phyloP scores from a whole-genome alignment of 768 basidiomycete genomes.

The Pulveroboletus sp. region DNA sequence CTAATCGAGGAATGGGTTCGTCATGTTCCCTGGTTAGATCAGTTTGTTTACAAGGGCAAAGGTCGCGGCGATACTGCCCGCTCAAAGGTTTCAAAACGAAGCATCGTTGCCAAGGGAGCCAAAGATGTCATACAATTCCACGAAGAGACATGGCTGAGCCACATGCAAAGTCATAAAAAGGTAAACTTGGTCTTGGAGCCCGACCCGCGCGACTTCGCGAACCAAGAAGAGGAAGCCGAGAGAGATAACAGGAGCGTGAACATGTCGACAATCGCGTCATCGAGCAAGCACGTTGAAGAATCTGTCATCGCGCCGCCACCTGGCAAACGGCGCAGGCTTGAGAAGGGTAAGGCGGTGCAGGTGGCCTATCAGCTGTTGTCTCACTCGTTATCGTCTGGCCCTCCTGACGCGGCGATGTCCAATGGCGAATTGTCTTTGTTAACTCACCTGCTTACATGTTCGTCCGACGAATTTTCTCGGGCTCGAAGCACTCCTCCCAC shows the following conservation, averaged over 20 bases:
- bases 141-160: constrained; percentile 52
- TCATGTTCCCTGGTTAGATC: constrained; percentile 71
- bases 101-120: constrained; percentile 60
- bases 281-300: background rate
- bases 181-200: constrained; percentile 37
- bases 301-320: constrained; percentile 5
- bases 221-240: constrained; percentile 31
- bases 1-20: constrained; percentile 53
- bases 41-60: constrained; percentile 40
- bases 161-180: constrained; percentile 31
- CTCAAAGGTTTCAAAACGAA: constrained; percentile 58
- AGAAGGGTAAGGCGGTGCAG: constrained; percentile 30
- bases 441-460: constrained; percentile 51
- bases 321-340: constrained; percentile 31
- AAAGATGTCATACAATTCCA: constrained; percentile 68
- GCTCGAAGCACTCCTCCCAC: constrained; percentile 39
- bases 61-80: constrained; percentile 38
- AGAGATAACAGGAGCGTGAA: constrained; percentile 16
- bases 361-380: constrained; percentile 54
- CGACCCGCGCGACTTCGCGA: constrained; percentile 28
- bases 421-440: constrained; percentile 34
- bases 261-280: constrained; percentile 10
- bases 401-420: constrained; percentile 8
- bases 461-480: constrained; percentile 27
- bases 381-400: constrained; percentile 45